Evolutionary conservation across 805 yeast genomes (phyloP).

Genomic region (Saccharomycopsis fibuligera): DNA sequence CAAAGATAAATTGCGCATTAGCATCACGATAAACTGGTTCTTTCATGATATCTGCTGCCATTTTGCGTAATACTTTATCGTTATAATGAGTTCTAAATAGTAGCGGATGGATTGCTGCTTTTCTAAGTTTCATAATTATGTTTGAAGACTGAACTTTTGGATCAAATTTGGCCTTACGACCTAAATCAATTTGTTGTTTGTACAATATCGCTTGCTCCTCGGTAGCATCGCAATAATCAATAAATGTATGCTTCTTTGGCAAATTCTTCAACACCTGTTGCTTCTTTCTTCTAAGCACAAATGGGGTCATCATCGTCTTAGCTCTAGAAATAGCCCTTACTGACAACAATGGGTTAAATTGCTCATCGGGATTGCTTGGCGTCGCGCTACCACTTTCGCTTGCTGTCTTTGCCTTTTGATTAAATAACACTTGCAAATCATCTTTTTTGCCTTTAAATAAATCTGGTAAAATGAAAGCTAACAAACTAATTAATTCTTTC

Average conservation of each 20-base stretch:
- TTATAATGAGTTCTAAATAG: slow-evolving; percentile 63
- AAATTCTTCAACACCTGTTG: slow-evolving; percentile 86
- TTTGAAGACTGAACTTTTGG: slow-evolving; percentile 42
- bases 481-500: slow-evolving; percentile 79
- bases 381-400: slow-evolving; percentile 26
- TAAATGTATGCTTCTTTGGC: slow-evolving; percentile 65
- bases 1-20: slow-evolving; percentile 67
- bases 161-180: slow-evolving; percentile 29
- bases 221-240: slow-evolving; percentile 60
- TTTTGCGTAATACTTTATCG: slow-evolving; percentile 47
- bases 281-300: slow-evolving; percentile 86
- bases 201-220: slow-evolving; percentile 53
- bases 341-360: slow-evolving; percentile 74
- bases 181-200: slow-evolving; percentile 44
- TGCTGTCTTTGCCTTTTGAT: slow-evolving; percentile 76
- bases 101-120: slow-evolving; percentile 89
- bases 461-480: slow-evolving; percentile 85
- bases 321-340: slow-evolving; percentile 91
- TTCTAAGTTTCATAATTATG: slow-evolving; percentile 80
- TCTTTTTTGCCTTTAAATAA: slow-evolving; percentile 77
- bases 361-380: slow-evolving; percentile 24
- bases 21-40: slow-evolving; percentile 81
- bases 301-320: slow-evolving; percentile 97
- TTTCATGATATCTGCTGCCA: slow-evolving; percentile 74
- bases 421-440: slow-evolving; percentile 75